phyloP scores from a whole-genome alignment of 2,329 filamentous ascomycete genomes.

The Aspergillus sp. region DNA sequence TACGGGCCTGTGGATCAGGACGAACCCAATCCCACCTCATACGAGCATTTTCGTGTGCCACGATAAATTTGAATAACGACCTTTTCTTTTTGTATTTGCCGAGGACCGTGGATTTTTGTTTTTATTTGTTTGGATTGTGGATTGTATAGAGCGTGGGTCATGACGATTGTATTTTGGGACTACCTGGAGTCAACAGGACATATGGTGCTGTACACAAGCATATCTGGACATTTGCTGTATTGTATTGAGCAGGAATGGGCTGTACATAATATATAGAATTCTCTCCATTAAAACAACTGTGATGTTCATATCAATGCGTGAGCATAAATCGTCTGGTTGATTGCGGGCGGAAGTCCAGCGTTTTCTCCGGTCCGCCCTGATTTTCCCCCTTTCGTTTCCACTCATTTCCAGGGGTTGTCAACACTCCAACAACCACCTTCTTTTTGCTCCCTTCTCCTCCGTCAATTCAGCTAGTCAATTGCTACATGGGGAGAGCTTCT shows the following conservation, averaged over 20 bases:
- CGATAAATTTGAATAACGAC: conserved; percentile 14
- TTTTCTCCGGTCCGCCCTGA: no score
- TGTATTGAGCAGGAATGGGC: not conserved
- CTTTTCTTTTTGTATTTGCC: not conserved
- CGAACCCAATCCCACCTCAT: conserved; percentile 32
- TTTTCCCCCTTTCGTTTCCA: not conserved
- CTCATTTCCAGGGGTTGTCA: not conserved
- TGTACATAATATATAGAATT: conserved; percentile 1
- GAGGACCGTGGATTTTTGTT: not conserved
- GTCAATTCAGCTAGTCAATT: no score
- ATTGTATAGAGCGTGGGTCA: not conserved
- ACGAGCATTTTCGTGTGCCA: conserved; percentile 33
- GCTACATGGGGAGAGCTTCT: no score
- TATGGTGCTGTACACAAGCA: conserved; percentile 3
- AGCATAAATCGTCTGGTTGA: no score
- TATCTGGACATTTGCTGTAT: conserved; percentile 2
- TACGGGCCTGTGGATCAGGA: conserved; percentile 41
- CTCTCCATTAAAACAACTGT: not conserved
- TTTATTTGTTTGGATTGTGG: not conserved
- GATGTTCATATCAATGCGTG: no score
- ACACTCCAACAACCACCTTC: no score
- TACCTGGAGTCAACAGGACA: not conserved
- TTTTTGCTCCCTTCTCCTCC: no score
- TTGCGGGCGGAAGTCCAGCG: not conserved
- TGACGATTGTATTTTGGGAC: not conserved